Percentiles rank a stretch among this genome's conserved stretches.
phyloP scores from a whole-genome alignment of 148 eudicot genomes.

The Rheum nobile region DNA sequence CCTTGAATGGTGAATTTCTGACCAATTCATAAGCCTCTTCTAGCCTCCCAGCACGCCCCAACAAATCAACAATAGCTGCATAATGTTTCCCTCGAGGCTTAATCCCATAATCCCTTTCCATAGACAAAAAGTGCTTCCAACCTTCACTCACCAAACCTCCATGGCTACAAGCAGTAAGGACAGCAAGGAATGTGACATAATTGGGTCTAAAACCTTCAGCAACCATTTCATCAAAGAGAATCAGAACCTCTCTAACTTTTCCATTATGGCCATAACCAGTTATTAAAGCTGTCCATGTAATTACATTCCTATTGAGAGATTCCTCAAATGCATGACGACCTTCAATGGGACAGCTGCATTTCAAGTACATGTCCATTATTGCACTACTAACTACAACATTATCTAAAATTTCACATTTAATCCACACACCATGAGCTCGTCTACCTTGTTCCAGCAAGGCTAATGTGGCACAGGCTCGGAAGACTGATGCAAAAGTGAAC shows the following conservation, averaged over 20 bases:
- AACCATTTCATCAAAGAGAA: conserved; percentile 48
- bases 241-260: conserved; percentile 43
- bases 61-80: conserved; percentile 73
- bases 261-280: conserved; percentile 77
- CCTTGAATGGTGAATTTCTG: conserved; percentile 40
- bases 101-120: conserved; percentile 60
- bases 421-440: conserved; percentile 51
- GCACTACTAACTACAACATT: conserved; percentile 77
- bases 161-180: conserved; percentile 91
- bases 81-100: conserved; percentile 64
- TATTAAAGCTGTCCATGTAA: conserved; percentile 79
- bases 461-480: conserved; percentile 68
- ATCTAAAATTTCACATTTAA: conserved; percentile 41
- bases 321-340: conserved; percentile 47
- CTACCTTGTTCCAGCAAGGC: conserved; percentile 32
- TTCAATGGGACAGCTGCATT: conserved; percentile 63
- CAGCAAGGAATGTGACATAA: conserved; percentile 74
- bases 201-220: conserved; percentile 67
- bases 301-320: conserved; percentile 46
- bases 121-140: conserved; percentile 52
- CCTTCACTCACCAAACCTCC: conserved; percentile 80
- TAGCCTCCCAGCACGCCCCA: conserved; percentile 80
- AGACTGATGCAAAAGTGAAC: conserved; percentile 75
- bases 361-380: conserved; percentile 88
- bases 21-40: conserved; percentile 62